phyloP scores from a whole-genome alignment of 2,329 filamentous ascomycete species.

The Sclerotiophoma versabilis region DNA sequence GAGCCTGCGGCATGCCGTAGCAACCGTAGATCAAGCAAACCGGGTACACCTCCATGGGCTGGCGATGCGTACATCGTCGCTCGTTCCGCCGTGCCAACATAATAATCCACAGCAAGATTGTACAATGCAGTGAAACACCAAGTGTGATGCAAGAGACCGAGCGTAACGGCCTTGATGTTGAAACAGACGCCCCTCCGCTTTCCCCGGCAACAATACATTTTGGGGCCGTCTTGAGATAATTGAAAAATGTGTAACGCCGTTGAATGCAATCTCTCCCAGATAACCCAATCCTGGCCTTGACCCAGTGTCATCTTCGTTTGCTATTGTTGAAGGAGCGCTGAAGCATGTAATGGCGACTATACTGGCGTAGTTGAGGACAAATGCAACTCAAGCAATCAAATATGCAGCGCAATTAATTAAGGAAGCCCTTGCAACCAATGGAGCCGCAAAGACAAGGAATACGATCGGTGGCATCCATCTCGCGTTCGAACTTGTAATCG shows the following conservation, averaged over 20 bases:
- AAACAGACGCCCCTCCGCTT: background rate
- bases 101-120: background rate
- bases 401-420: constrained; percentile 70
- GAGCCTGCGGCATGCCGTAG: background rate
- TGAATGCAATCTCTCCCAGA: constrained; percentile 11
- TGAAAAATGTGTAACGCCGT: constrained; percentile 15
- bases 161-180: background rate
- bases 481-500: constrained; percentile 99
- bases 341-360: background rate
- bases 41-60: background rate
- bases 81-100: background rate
- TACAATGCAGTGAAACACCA: constrained; percentile 5
- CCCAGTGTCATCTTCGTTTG: background rate
- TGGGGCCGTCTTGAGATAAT: background rate
- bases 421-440: constrained; percentile 95
- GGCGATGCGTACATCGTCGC: background rate
- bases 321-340: constrained; percentile 16
- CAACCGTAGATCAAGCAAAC: background rate
- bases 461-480: constrained; percentile 91
- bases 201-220: constrained; percentile 11
- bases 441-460: constrained; percentile 98
- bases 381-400: background rate
- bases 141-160: constrained; percentile 9
- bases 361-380: constrained; percentile 6
- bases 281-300: background rate